Evolutionary conservation across 208 protist species (phyloP), one percentile per base, ranked within the genome.

Genomic region (Crithidia sp.): DNA sequence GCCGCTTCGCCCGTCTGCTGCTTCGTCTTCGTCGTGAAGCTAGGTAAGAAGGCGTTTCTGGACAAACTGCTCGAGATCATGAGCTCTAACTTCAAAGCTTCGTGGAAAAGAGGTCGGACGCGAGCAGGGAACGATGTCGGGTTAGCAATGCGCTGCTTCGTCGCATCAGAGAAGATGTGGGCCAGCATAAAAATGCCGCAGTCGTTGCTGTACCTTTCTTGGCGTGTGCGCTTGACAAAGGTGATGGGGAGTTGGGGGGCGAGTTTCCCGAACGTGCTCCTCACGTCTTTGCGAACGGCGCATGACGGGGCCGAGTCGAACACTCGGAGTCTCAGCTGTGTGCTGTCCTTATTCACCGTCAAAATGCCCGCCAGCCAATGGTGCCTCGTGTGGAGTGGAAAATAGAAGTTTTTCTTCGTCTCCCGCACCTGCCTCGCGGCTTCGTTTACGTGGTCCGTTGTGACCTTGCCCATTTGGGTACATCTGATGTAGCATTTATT

Each of bases 281-380:
- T 36, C 8, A 50, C 55, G 8, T 59, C 55, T 40, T 40, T 59
- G 7, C 55, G 55, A 19, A 59, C 16, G 7, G 40, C 28, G 16
- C 4, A 9, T 9, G 55, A 59, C 16, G 55, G 55, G 7, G 16
- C 55, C 8, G 55, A 59, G 55, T 59, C 55, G 17, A 59, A 59
- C 5, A 59, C 55, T 40, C 55, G 55, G 5, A 59, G 55, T 40
- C 55, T 12, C 8, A 59, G 5, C 28, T 7, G 6, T 14, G 5
- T 36, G 8, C 5, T 14, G 19, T 40, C 55, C 0, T 59, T 14
- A 19, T 59, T 6, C 8, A 41, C 6, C 5, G 13, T 36, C 19
- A 59, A 6, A 40, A 59, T 59, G 28, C 8, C 55, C 13, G 55
- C 55, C 55, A 59, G 55, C 55, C 55, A 59, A 2, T 59, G 55